These are phyloP conservation scores for Caloboletus inedulis DNA, from an alignment of 1,284 basidiomycete species.

Conservation along the genomic window DNA sequence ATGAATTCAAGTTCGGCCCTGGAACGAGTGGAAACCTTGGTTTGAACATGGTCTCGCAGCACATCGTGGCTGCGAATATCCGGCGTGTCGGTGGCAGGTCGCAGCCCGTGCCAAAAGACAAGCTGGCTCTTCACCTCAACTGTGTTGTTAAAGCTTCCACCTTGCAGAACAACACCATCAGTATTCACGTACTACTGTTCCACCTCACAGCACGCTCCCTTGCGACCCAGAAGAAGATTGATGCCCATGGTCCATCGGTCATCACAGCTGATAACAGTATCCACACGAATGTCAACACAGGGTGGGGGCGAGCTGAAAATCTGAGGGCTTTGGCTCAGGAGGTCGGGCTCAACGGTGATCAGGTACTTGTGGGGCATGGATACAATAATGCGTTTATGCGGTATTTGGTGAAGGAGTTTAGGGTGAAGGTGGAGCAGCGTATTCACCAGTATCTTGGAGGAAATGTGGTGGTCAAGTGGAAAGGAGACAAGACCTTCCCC, in stretches of 20 bases:
- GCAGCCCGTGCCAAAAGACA: not conserved
- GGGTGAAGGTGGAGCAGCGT: slow-evolving; percentile 1
- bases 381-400: slow-evolving; percentile 2
- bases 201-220: slow-evolving; percentile 13
- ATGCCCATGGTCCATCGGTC: slow-evolving; percentile 2
- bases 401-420: not conserved
- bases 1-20: slow-evolving; percentile 10
- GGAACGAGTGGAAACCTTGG: not conserved
- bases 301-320: slow-evolving; percentile 1
- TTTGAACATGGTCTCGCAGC: slow-evolving; percentile 12
- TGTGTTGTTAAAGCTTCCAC: slow-evolving; percentile 2
- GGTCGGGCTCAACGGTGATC: not conserved
- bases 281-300: slow-evolving; percentile 7
- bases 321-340: slow-evolving; percentile 4
- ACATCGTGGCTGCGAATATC: not conserved
- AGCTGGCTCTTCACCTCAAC: slow-evolving; percentile 12
- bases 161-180: slow-evolving; percentile 1
- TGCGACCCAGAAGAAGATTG: slow-evolving; percentile 5
- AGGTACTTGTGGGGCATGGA: slow-evolving; percentile 8
- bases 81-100: not conserved
- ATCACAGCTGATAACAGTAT: slow-evolving; percentile 12
- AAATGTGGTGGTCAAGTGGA: slow-evolving; percentile 3
- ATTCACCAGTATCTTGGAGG: slow-evolving; percentile 8
- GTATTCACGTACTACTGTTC: not conserved
- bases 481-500: slow-evolving; percentile 12